Conservation (phyloP, 345 rosid species). For the Acer campestre region DNA sequence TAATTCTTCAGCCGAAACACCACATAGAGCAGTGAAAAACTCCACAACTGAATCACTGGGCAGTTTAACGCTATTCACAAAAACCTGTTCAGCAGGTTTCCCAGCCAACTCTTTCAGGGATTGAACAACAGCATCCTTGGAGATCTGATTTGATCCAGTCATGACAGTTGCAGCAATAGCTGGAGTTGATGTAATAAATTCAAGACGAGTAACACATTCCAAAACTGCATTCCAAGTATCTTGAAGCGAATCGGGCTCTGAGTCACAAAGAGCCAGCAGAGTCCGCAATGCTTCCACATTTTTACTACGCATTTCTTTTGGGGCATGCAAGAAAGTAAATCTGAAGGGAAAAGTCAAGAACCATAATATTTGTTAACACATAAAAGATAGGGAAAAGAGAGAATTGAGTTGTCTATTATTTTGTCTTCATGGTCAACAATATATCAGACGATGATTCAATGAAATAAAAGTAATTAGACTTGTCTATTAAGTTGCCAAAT, state of each 20-base stretch:
- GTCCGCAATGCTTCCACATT: conserved; percentile 97
- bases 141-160: conserved; percentile 97
- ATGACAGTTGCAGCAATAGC: conserved; percentile 90
- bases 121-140: conserved; percentile 93
- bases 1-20: conserved; percentile 95
- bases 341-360: conserved; percentile 43
- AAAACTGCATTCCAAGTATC: conserved; percentile 99
- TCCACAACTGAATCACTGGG: conserved; percentile 94
- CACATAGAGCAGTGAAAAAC: conserved; percentile 95
- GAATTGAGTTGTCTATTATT: background rate
- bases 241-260: conserved; percentile 76
- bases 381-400: too few species aligned
- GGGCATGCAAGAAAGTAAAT: conserved; percentile 98
- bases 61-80: conserved; percentile 85
- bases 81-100: conserved; percentile 93
- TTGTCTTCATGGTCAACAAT: background rate
- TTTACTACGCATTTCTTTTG: conserved; percentile 94
- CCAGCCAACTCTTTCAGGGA: conserved; percentile 90
- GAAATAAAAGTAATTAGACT: background rate
- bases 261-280: conserved; percentile 72
- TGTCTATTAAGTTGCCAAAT: background rate
- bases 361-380: background rate
- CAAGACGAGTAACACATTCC: conserved; percentile 98
- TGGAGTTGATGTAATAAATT: conserved; percentile 86
- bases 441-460: background rate